Evolutionary conservation across 2,329 filamentous ascomycete genomes (phyloP).

Genomic region (Botrytis pseudocinerea): DNA sequence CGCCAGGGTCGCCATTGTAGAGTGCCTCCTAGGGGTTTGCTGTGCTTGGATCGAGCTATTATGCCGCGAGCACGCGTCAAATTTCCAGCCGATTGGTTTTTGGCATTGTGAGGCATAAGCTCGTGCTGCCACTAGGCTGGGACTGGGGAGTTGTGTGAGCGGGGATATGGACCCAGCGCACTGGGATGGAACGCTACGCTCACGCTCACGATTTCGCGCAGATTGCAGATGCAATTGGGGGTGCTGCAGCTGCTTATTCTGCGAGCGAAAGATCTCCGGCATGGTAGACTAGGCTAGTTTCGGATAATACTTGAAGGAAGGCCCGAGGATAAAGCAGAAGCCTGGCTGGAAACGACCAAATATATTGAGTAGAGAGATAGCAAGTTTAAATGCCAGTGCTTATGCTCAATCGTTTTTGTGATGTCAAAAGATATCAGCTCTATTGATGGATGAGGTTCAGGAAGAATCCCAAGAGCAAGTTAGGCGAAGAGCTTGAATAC

Average conservation of each 20-base stretch:
- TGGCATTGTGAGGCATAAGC: constrained; percentile 32
- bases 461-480: neutral
- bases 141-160: constrained; percentile 30
- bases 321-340: neutral
- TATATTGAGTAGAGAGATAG: neutral
- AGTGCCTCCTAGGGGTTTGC: constrained; percentile 31
- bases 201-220: neutral
- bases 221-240: neutral
- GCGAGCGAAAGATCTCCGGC: neutral
- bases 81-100: constrained; percentile 25
- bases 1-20: constrained; percentile 9
- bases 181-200: neutral
- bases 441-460: neutral
- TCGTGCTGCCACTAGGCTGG: constrained; percentile 35
- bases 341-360: neutral
- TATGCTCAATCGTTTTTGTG: neutral
- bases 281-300: neutral
- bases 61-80: constrained; percentile 25
- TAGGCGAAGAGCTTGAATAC: neutral
- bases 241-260: constrained; percentile 2
- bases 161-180: constrained; percentile 4
- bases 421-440: neutral
- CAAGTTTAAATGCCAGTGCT: neutral
- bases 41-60: constrained; percentile 29
- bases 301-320: neutral